phyloP scores from a whole-genome alignment of 2,329 filamentous ascomycete genomes.

The Pyricularia sp. region DNA sequence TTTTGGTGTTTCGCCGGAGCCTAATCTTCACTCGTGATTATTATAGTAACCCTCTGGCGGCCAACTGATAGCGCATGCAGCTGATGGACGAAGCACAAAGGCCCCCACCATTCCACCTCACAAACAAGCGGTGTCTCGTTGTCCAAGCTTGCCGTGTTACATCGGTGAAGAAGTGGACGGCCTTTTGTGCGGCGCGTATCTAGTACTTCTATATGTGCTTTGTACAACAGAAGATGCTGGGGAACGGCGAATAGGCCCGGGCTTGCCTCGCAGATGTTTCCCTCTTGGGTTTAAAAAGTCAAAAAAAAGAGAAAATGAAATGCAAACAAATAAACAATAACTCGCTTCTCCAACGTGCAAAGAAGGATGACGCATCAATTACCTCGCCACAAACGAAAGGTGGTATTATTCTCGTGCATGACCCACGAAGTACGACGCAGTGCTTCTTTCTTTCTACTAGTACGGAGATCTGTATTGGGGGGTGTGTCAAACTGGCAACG shows the following conservation, averaged over 20 bases:
- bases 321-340: no score
- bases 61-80: not conserved
- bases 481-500: no score
- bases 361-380: no score
- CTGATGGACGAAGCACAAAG: not conserved
- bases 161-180: not conserved
- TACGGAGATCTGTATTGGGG: no score
- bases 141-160: not conserved
- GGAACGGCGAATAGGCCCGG: not conserved
- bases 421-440: no score
- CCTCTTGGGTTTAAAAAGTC: not conserved
- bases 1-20: not conserved
- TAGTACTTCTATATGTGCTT: not conserved
- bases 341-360: no score
- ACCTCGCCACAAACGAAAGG: no score
- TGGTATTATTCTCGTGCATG: no score
- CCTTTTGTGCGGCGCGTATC: not conserved
- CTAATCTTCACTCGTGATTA: not conserved
- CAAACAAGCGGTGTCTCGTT: not conserved
- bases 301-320: no score
- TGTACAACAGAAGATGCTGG: not conserved
- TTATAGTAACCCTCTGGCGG: not conserved
- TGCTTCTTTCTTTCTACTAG: no score
- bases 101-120: not conserved
- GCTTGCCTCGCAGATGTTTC: not conserved